Evolutionary conservation across 768 basidiomycete species (phyloP), one percentile per base, ranked within the genome.

Genomic region (Stropharia rugosoannulata): DNA sequence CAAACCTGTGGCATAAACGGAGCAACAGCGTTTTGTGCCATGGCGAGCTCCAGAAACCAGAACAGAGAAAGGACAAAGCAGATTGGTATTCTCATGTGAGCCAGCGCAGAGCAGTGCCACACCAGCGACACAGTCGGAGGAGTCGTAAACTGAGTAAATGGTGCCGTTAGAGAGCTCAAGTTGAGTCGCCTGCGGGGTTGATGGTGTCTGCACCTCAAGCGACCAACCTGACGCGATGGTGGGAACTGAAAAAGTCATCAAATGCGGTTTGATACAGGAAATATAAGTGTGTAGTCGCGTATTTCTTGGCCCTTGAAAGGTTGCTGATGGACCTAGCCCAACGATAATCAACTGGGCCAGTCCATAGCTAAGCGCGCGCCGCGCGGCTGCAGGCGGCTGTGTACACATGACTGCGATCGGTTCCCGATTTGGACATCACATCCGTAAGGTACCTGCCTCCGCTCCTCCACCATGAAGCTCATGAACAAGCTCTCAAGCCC

Each of bases 401-500:
- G 27, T 29, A 29, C 27, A 32, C 29, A 32, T 32, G 22, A 22
- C 22, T 4, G 45, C 13, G 45, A 47, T 47, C 18, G 27, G 16
- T 18, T 47, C 15, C 49, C 39, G 49, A 39, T 35, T 22, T 47
- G 36, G 43, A 46, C 32, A 32, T 54, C 36, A 37, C 43, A 19
- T 38, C 25, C 39, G 6, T 37, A 7, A 27, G 10, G 19, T 40
- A 15, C 54, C 45, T 54, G 43, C 36, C 51, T 54, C 45, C n/a
- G 36, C 32, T 43, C 45, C 9, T 27, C 19, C 53, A 27, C 44
- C 54, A 55, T 55, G 52, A 54, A 54, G 52, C 38, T 54, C 66
- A 80, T 78, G 77, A 81, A 32, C 29, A 32, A 81, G 62, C 68
- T 81, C 55, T 75, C 73, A 56, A 79, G 66, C 57, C 80, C 81